Evolutionary conservation across 495 filamentous ascomycete genomes (phyloP).

Genomic region (Neurospora sp.): DNA sequence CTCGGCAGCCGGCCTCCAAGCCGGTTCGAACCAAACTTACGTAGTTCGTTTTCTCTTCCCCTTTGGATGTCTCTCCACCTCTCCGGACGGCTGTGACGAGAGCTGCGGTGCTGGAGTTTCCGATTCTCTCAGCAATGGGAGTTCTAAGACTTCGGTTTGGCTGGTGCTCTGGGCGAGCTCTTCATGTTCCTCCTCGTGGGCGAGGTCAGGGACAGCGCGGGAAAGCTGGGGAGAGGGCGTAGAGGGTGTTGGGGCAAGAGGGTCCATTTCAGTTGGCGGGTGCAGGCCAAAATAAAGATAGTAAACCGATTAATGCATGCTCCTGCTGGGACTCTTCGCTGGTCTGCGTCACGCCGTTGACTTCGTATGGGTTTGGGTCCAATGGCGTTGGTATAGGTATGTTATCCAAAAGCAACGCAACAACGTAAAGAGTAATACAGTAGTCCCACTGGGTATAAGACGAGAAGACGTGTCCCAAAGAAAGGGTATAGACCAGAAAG

Average conservation of each 20-base stretch:
- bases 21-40: constrained; percentile 24
- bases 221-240: background rate
- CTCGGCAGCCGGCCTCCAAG: background rate
- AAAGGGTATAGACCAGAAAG: background rate
- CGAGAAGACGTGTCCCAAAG: background rate
- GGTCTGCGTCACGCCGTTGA: background rate
- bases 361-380: background rate
- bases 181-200: background rate
- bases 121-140: background rate
- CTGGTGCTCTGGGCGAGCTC: background rate
- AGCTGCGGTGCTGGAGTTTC: background rate
- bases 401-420: background rate
- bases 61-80: constrained; percentile 30
- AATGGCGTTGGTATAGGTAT: background rate
- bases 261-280: background rate
- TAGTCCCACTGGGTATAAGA: background rate
- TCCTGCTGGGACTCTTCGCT: background rate
- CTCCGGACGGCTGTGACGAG: constrained; percentile 2
- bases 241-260: background rate
- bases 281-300: background rate
- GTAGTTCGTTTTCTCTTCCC: constrained; percentile 46
- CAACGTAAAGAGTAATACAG: background rate
- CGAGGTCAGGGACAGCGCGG: background rate
- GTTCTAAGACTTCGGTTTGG: background rate
- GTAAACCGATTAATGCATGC: background rate